Conservation (phyloP, 2,329 filamentous ascomycete species). For the Coniochaeta prunicola region DNA sequence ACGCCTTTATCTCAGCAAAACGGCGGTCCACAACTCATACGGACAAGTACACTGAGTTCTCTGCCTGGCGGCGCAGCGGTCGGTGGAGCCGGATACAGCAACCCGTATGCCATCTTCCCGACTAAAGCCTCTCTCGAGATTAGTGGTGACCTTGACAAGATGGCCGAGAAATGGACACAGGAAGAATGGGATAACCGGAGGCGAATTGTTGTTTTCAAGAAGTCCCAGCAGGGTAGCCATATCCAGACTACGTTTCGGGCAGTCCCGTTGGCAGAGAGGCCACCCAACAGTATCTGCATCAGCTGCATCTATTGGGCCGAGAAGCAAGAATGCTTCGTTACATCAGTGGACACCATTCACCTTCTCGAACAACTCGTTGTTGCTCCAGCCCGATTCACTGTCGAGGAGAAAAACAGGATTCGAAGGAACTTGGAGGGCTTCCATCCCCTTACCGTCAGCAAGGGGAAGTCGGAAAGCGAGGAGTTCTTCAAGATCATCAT, state of each 20-base stretch:
- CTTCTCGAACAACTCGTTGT: conserved; percentile 82
- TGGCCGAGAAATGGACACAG: conserved; percentile 75
- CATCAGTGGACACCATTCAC: conserved; percentile 93
- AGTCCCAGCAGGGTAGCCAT: conserved; percentile 73
- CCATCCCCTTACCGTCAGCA: conserved; percentile 86
- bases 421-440: conserved; percentile 93
- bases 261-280: conserved; percentile 70
- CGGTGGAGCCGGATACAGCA: conserved; percentile 47
- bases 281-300: conserved; percentile 82
- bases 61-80: conserved; percentile 26
- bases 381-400: conserved; percentile 73
- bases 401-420: conserved; percentile 98
- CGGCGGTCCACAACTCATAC: conserved; percentile 41
- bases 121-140: conserved; percentile 82
- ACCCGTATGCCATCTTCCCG: conserved; percentile 74
- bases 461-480: conserved; percentile 84
- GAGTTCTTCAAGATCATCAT: conserved; percentile 99
- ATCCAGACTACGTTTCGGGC: conserved; percentile 75
- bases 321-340: conserved; percentile 85
- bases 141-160: conserved; percentile 73
- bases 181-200: conserved; percentile 76
- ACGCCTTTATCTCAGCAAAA: conserved; percentile 42
- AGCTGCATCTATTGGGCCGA: conserved; percentile 98
- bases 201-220: conserved; percentile 81
- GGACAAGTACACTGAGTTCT: conserved; percentile 43